Conservation (phyloP, 2,329 filamentous ascomycete genomes). For the Ceratocystis lukuohia region DNA sequence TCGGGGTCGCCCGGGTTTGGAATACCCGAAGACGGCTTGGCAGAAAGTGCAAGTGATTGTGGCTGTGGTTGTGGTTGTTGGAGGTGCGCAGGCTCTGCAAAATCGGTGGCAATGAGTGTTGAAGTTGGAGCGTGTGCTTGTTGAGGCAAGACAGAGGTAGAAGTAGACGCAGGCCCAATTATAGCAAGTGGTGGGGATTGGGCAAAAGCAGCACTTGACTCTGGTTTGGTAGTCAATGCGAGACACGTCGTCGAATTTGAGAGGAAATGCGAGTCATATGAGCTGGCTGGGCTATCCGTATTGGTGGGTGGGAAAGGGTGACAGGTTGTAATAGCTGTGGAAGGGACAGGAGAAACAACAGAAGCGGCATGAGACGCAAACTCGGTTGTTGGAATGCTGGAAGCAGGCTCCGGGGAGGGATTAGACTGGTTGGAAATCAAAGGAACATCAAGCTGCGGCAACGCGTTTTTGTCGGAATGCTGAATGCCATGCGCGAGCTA, state of each 20-base stretch:
- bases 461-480: conserved; percentile 11
- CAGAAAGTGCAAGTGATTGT: background rate
- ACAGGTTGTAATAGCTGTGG: conserved; percentile 1
- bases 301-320: background rate
- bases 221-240: background rate
- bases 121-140: background rate
- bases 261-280: background rate
- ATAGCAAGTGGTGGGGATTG: background rate
- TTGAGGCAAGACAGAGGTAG: background rate
- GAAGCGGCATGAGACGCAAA: background rate
- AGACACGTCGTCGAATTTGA: background rate
- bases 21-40: background rate
- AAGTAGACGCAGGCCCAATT: conserved; percentile 4
- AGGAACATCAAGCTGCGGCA: conserved; percentile 3
- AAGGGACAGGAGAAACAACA: conserved; percentile 2
- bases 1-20: conserved; percentile 4
- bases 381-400: conserved; percentile 12
- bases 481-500: background rate
- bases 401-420: background rate
- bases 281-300: background rate
- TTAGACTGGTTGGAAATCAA: background rate
- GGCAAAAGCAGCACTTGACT: background rate
- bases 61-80: background rate
- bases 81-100: background rate
- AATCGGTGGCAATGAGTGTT: background rate